Evolutionary conservation across 345 rosid species (phyloP), one percentile per base, ranked within the genome.

Genomic region (Bruguiera sexangula): DNA sequence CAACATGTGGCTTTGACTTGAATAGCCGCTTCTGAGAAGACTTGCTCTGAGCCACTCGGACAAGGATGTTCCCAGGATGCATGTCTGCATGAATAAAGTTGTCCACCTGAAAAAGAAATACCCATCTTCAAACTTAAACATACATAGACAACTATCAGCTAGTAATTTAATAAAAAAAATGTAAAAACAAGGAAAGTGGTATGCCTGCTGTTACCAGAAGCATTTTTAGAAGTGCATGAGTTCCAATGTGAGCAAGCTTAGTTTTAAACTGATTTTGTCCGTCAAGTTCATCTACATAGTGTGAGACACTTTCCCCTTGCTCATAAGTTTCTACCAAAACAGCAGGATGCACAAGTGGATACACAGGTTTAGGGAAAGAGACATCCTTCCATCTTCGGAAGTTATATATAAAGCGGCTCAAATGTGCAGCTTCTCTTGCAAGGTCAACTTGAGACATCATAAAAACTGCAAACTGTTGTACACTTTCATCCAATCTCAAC

Each of bases 361-460:
- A 92, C 21, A 92, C 88, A 1, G 99, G 99, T 82, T 85, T 92
- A 22, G 99, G 99, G 73, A 92, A 96, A 74, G 99, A 96, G 61
- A 96, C 98, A 83, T 96, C 89, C 80, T 81, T 92, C 94, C 97
- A 92, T 37, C 84, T 77, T 52, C 97, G 86, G 80, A 96, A 96
- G 76, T 96, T 96, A 65, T 92, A 92, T 62, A 87, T 88, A 76
- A 96, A 96, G 63, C 97, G 90, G 80, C 88, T 90, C 80, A 96
- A 78, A 80, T 90, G 97, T 56, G 98, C 90, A 84, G 99, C 99
- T 84, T 96, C 99, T 76, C 99, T 89, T 9, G 99, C 96, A 72
- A 96, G 99, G 80, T 96, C 99, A 68, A 92, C 98, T 80, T 96
- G 99, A 79, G 98, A 92, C 94, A 96, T 82, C 98, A 92, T 92